Percentiles rank a stretch among this genome's conserved stretches.
Conservation (phyloP, 805 yeast species). For the Suhomyces vadensis region DNA sequence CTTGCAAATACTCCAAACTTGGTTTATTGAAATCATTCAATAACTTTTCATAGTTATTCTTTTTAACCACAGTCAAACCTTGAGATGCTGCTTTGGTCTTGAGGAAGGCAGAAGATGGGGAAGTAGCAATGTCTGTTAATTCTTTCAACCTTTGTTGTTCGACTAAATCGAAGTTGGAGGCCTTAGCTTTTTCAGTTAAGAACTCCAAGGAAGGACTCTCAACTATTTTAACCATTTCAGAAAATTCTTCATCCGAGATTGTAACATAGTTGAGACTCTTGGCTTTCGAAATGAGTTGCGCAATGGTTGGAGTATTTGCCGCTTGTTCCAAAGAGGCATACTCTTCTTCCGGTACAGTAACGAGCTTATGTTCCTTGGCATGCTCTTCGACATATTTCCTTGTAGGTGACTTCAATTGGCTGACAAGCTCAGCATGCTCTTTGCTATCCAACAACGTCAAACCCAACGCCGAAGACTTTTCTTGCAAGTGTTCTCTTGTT, state of each 20-base stretch:
- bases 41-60: slow-evolving; percentile 14
- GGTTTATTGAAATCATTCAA: slow-evolving; percentile 18
- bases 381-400: slow-evolving; percentile 32
- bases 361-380: slow-evolving; percentile 25
- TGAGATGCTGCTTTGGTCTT: slow-evolving; percentile 28
- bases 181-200: slow-evolving; percentile 14
- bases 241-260: slow-evolving; percentile 7
- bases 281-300: slow-evolving; percentile 10
- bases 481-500: slow-evolving; percentile 13
- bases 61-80: slow-evolving; percentile 15
- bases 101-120: slow-evolving; percentile 31
- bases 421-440: slow-evolving; percentile 15
- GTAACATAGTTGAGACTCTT: slow-evolving; percentile 6
- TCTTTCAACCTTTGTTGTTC: slow-evolving; percentile 14
- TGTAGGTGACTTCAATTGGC: slow-evolving; percentile 23
- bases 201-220: slow-evolving; percentile 24
- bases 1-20: slow-evolving; percentile 13
- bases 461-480: slow-evolving; percentile 9
- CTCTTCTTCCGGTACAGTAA: slow-evolving; percentile 15
- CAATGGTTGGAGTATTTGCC: slow-evolving; percentile 13
- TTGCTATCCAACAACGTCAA: not conserved
- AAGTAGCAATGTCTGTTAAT: slow-evolving; percentile 11
- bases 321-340: slow-evolving; percentile 12
- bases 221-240: slow-evolving; percentile 10
- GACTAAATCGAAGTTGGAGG: slow-evolving; percentile 11